Evolutionary conservation across 2,329 filamentous ascomycete genomes (phyloP).

Genomic region (Fusarium nelsonii): DNA sequence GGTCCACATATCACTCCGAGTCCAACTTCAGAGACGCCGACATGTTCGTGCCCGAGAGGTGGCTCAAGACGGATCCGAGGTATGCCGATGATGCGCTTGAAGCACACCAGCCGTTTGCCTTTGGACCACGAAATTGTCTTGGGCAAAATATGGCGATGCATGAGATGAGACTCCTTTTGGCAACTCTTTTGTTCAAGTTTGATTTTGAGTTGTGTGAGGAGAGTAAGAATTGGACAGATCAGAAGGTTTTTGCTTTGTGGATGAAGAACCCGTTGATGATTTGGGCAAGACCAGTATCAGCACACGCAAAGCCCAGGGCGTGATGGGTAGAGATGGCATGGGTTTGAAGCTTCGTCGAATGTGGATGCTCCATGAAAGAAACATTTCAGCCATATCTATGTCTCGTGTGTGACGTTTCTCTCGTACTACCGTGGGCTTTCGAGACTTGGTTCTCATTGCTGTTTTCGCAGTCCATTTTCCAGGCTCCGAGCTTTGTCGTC

Average conservation of each 20-base stretch:
- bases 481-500: too few species aligned
- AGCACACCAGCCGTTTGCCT: slow-evolving; percentile 10
- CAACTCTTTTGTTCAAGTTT: slow-evolving; percentile 2
- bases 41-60: not conserved
- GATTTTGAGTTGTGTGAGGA: slow-evolving; percentile 13
- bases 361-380: too few species aligned
- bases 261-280: slow-evolving; percentile 20
- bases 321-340: not conserved
- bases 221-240: slow-evolving; percentile 9
- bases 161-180: slow-evolving; percentile 23
- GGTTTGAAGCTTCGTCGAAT: too few species aligned
- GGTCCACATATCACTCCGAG: slow-evolving; percentile 18
- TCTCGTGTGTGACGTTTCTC: too few species aligned
- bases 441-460: too few species aligned
- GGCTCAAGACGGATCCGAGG: slow-evolving; percentile 12
- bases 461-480: too few species aligned
- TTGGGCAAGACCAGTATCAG: not conserved
- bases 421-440: too few species aligned
- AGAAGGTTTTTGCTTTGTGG: slow-evolving; percentile 16
- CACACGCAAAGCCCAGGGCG: not conserved
- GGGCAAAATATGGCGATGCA: slow-evolving; percentile 24
- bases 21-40: slow-evolving; percentile 17
- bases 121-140: slow-evolving; percentile 18
- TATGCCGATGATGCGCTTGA: slow-evolving; percentile 14
- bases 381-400: too few species aligned